These are phyloP conservation scores for Tritrichomonas foetus DNA, from an alignment of 208 protist genomes.

Conservation along the genomic window DNA sequence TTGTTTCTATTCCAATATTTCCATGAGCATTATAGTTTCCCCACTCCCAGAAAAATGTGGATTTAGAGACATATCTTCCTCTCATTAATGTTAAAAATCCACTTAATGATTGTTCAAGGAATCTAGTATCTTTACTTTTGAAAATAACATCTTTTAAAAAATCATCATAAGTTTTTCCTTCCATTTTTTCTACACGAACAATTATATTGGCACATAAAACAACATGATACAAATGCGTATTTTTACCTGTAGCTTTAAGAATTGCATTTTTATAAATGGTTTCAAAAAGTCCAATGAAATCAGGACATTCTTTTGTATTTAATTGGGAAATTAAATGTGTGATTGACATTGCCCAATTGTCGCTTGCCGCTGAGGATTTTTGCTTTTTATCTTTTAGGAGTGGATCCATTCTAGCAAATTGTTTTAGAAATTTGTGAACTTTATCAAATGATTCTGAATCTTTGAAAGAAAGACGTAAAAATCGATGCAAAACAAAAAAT, in stretches of 20 bases:
- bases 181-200: neutral
- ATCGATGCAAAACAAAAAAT: neutral
- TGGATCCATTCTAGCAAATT: neutral
- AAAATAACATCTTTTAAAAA: neutral
- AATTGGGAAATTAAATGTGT: too few relatives aligned
- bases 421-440: neutral
- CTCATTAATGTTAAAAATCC: neutral
- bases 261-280: conserved; percentile 14
- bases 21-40: neutral
- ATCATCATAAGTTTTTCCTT: neutral
- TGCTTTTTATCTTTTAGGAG: too few relatives aligned
- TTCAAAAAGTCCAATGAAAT: neutral
- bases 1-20: neutral
- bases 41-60: conserved; percentile 32
- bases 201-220: neutral
- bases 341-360: too few relatives aligned
- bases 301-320: too few relatives aligned
- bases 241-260: neutral
- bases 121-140: neutral
- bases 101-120: neutral
- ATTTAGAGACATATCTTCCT: neutral
- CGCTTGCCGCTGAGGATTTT: too few relatives aligned
- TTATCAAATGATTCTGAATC: neutral
- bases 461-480: neutral
- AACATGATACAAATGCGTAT: neutral